These are phyloP conservation scores for Sporothrix luriei DNA, from an alignment of 2,329 filamentous ascomycete genomes.

Conservation along the genomic window DNA sequence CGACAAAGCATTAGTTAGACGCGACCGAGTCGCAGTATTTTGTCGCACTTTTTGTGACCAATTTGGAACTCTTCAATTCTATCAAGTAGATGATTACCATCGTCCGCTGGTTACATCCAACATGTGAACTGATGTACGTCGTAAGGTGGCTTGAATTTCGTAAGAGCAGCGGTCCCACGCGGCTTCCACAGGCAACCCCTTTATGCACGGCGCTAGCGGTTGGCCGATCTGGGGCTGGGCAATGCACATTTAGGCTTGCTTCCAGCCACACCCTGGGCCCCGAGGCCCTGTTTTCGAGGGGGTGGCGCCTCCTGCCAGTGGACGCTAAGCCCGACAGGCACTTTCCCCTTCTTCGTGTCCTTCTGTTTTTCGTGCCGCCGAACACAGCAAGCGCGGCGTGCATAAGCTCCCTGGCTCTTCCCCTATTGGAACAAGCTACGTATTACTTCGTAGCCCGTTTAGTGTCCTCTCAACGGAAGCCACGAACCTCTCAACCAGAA, in stretches of 20 bases:
- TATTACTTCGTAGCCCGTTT: neutral
- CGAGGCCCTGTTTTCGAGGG: conserved; percentile 14
- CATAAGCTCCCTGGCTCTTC: neutral
- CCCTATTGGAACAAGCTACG: conserved; percentile 23
- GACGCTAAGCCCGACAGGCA: conserved; percentile 9
- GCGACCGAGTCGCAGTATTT: conserved; percentile 15
- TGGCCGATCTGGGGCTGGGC: conserved; percentile 19
- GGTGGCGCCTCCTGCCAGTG: neutral
- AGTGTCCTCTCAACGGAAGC: neutral
- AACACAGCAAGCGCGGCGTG: neutral
- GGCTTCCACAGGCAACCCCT: conserved; percentile 9
- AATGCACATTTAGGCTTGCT: conserved; percentile 5
- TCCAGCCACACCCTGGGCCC: conserved; percentile 19
- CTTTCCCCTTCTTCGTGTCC: neutral
- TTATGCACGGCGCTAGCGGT: conserved; percentile 15
- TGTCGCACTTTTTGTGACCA: neutral
- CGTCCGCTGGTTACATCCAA: neutral
- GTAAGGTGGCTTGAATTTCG: neutral
- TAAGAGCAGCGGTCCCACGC: conserved; percentile 11
- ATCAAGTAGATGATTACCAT: neutral
- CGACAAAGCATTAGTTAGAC: conserved; percentile 8
- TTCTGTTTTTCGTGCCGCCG: neutral
- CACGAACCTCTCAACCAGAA: conserved; percentile 3
- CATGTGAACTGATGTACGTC: too few relatives aligned
- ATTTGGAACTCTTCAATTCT: neutral